Percentiles rank a stretch among this genome's conserved stretches.
phyloP scores from a whole-genome alignment of 768 basidiomycete species.

The Mycena kentingensis region DNA sequence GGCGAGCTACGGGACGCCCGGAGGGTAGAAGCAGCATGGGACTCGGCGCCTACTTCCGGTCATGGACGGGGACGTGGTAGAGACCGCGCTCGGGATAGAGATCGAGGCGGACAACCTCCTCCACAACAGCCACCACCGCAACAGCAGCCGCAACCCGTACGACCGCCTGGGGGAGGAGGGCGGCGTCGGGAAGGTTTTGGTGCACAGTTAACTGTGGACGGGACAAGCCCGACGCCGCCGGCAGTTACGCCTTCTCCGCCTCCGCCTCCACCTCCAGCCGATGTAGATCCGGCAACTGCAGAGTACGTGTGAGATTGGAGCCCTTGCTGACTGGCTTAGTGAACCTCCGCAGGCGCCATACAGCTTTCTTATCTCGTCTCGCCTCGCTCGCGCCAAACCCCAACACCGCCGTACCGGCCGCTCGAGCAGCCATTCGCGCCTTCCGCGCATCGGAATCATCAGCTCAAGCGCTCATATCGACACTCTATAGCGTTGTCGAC shows the following conservation, averaged over 20 bases:
- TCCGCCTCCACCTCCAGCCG: slow-evolving; percentile 41
- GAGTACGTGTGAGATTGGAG: slow-evolving; percentile 46
- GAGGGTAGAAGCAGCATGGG: slow-evolving; percentile 72
- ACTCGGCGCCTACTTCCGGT: slow-evolving; percentile 53
- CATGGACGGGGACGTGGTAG: slow-evolving; percentile 42
- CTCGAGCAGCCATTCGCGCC: slow-evolving; percentile 75
- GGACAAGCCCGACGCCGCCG: slow-evolving; percentile 27
- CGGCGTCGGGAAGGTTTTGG: slow-evolving; percentile 68
- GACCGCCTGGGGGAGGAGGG: slow-evolving; percentile 34
- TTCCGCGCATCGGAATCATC: slow-evolving; percentile 77
- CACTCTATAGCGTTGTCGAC: slow-evolving; percentile 80
- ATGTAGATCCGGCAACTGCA: slow-evolving; percentile 53
- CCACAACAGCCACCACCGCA: slow-evolving; percentile 36
- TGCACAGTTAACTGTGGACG: slow-evolving; percentile 52
- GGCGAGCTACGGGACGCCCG: slow-evolving; percentile 69
- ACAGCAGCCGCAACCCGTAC: slow-evolving; percentile 20
- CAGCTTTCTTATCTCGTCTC: slow-evolving; percentile 65
- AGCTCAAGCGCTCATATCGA: slow-evolving; percentile 84
- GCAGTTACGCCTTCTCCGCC: slow-evolving; percentile 40
- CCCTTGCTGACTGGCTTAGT: slow-evolving; percentile 3
- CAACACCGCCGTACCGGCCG: slow-evolving; percentile 56
- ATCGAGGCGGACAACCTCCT: slow-evolving; percentile 26
- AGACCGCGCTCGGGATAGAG: slow-evolving; percentile 55
- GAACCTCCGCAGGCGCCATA: slow-evolving; percentile 60
- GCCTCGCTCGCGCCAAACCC: slow-evolving; percentile 59